Evolutionary conservation across 345 rosid species (phyloP).

Genomic region (Psidium guajava): DNA sequence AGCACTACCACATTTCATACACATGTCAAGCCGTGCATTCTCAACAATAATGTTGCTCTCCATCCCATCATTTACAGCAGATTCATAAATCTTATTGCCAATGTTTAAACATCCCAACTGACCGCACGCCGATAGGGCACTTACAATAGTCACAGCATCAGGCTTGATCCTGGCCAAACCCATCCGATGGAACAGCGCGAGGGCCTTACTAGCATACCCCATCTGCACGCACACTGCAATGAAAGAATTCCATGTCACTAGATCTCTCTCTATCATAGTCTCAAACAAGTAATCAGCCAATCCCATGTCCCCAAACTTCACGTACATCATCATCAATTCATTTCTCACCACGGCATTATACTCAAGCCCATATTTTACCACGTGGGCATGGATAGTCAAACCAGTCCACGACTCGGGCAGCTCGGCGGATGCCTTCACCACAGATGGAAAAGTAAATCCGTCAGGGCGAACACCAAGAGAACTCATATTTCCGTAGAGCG

Average conservation of each 20-base stretch:
- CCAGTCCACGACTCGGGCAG: constrained; percentile 10
- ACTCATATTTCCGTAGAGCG: constrained; percentile 22
- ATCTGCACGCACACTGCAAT: constrained; percentile 26
- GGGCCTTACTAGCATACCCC: constrained; percentile 24
- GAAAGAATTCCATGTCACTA: constrained; percentile 47
- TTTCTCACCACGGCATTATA: constrained; percentile 24
- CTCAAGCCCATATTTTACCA: constrained; percentile 30
- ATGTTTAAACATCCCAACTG: constrained; percentile 34
- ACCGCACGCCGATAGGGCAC: constrained; percentile 38
- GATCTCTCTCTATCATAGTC: constrained; percentile 37
- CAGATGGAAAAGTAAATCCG: constrained; percentile 34
- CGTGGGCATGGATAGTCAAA: constrained; percentile 20
- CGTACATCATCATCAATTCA: constrained; percentile 37
- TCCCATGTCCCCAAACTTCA: constrained; percentile 23
- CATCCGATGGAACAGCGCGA: constrained; percentile 22
- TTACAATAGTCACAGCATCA: constrained; percentile 28
- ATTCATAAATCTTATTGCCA: constrained; percentile 20
- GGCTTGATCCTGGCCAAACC: constrained; percentile 13
- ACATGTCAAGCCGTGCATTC: constrained; percentile 38
- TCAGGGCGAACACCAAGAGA: constrained; percentile 24
- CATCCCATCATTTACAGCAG: constrained; percentile 10
- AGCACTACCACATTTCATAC: constrained; percentile 33
- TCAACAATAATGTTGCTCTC: constrained; percentile 29
- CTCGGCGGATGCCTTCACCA: constrained; percentile 29
- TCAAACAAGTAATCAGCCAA: constrained; percentile 32